A percentile compares a stretch with the other conserved stretches of the same genome.
These are phyloP conservation scores for Zychaea mexicana DNA, from an alignment of 371 early-diverging fungal species.

Conservation along the genomic window DNA sequence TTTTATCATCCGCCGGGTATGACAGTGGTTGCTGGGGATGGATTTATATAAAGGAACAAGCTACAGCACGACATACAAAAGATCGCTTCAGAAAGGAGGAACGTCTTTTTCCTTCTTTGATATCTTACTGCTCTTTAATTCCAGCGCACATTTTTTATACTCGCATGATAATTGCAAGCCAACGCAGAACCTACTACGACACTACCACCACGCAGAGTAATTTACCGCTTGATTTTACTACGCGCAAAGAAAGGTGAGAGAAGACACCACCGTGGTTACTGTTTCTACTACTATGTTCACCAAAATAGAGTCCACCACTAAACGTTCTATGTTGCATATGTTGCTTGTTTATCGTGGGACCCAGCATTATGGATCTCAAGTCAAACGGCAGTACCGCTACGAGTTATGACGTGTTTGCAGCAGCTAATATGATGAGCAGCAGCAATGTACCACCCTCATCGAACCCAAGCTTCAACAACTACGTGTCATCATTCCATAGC, in stretches of 20 bases:
- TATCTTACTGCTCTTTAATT: neutral
- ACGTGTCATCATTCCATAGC: neutral
- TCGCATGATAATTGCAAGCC: slow-evolving; percentile 9
- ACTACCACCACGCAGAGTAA: neutral
- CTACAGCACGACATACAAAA: neutral
- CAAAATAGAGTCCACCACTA: neutral
- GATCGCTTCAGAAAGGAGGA: neutral
- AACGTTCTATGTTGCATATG: no score
- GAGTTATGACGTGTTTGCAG: slow-evolving; percentile 3
- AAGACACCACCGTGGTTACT: no score
- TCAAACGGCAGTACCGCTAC: slow-evolving; percentile 2
- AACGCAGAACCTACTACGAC: neutral
- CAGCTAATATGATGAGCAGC: neutral
- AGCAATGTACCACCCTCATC: neutral
- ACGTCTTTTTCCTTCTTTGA: neutral
- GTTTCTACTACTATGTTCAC: no score
- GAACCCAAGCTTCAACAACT: neutral
- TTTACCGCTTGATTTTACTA: neutral
- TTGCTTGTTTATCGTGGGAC: neutral
- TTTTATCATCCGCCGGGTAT: slow-evolving; percentile 1
- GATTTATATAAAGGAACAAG: neutral
- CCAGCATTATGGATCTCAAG: slow-evolving; percentile 4
- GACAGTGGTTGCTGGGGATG: neutral
- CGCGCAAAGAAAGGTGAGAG: neutral
- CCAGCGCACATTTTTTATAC: neutral